Evolutionary conservation across 192 early-diverging fungal species (phyloP), one percentile per base, ranked within the genome.

Genomic region (Podila horticola): DNA sequence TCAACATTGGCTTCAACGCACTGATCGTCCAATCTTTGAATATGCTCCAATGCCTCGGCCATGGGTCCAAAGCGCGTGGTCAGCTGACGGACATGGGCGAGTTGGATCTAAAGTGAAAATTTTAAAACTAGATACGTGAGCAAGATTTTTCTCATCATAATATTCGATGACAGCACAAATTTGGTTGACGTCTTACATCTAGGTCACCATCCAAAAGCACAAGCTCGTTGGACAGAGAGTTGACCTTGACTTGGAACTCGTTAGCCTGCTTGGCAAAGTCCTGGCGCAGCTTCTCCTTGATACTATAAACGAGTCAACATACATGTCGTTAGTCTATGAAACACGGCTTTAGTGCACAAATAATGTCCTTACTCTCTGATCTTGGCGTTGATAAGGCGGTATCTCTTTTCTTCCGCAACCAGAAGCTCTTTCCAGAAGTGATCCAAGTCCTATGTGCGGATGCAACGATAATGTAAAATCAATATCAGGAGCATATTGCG

Each of bases 1-100:
- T 97, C 96, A 64, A 96, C 95, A 76, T 95, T 93, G 49, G 97
- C 97, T 28, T 94, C 92, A 0, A 74, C 74, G 69, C 95, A 95
- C 30, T 92, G 90, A 61, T 82, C 67, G 79, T 95, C 90, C 4
- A 95, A 72, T 4, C 84, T 75, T 36, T 91, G 85, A 59, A 96
- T 86, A 0, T 84, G 85, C 58, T 84, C 61, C 28, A 95, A 82
- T 0, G 86, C 74, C 2, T 82, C 74, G 15, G 85, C 83, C 38
- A 94, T 75, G 2, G 91, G 88, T 52, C 83, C 83, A 5, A 91
- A 71, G 22, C 85, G 84, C 15, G 74, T 79, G 6, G 84, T 87
- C 51, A 96, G 76, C 19, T 75, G 75, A 41, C 94, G 82, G 10
- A 96, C 92, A 19, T 83, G 88, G 13, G 85, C 73, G 63, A 95